Base-by-base conservation (phyloP, 2,329 filamentous ascomycete species). In the Verticillium klebahnii region DNA sequence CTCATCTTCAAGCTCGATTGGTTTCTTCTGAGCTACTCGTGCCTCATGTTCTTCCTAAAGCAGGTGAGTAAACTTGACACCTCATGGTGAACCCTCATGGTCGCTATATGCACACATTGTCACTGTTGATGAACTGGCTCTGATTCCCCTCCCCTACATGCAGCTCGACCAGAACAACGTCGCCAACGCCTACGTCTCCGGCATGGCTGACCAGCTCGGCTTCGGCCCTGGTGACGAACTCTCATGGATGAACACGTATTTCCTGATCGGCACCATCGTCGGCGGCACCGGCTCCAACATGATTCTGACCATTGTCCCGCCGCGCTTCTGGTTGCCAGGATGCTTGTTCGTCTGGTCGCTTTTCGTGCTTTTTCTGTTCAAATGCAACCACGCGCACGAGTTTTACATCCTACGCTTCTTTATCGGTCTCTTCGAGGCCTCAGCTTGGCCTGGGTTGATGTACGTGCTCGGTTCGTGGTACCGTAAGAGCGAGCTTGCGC, bases 401-500 rank as follows among this genome's bases (percentile, higher is more conserved):
- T 74, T 80, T 34, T 81, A 80, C 23, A 78, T 78, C 2, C 72
- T 87, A 0, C 78, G 85, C 7, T 81, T 85, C 61, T 75, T 85
- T 54, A 77, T 86, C 34, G 84, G 84, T 56, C 68, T 84, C 0
- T 79, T 85, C 50, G 84, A 86, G 68, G 79, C 79, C 8, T 80
- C 81, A 0, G 84, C 84, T 56, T 83, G 80, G 56, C 83, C 84
- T 0, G 84, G 83, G 31, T 78, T 85, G 54, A 73, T 84, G 56
- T 78, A 81, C 56, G 77, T 83, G 25, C 75, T 87, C 7, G 84
- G 82, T 0, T 84, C 78, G 1, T 88, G 85, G 84, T 88, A 88
- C 67, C 82, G 83, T 63, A 81, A 78, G 57, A 78, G 79, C 14
- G 85, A 88, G 66, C 78, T 86, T 52, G 80, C 81, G 0, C 84